Base-by-base conservation (phyloP, 2,329 filamentous ascomycete genomes). In the Exophiala sideris region DNA sequence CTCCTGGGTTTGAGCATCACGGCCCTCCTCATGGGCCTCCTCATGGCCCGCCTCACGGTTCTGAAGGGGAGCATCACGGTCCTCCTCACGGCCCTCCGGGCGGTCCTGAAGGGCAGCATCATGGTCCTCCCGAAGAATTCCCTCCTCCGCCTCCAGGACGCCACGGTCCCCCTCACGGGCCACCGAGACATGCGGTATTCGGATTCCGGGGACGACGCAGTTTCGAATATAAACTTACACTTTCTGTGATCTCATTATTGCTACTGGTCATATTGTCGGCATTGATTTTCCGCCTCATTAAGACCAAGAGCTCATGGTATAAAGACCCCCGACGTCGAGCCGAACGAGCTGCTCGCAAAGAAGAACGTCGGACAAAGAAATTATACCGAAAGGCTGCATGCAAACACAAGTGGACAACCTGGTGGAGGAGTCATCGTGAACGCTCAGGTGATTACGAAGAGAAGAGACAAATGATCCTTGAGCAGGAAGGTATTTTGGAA, bases 341-440 rank as follows among this genome's bases (percentile, higher is more conserved):
- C 10, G 80, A 83, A 53, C 72, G 79, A 21, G 73, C 77, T 7
- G 78, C 80, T 12, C 70, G 75, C 40, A 73, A 73, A 11, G 80
- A 84, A 68, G 79, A 83, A 66, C 73, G 79, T 47, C 70, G 73
- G 29, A 78, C 75, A 24, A 76, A 71, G 9, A 71, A 75, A 10
- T 72, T 76, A 6, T 84, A 83, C 61, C 75, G 74, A 40, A 72
- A 75, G 32, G 79, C 80, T 29, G 80, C 80, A 16, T 73, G 78
- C 18, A 69, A 75, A 29, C 77, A 79, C 44, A 71, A 74, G 38
- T 76, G 77, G 71, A 70, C 72, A 33, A 72, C 75, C 48, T 80
- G 76, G 71, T 81, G 79, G 77, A 66, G 67, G 35, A 64, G 67
- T 2, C 64, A 70, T 38, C 64, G 65, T 50, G 68, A 49, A 52